Evolutionary conservation across 805 yeast genomes (phyloP), one percentile per base, ranked within the genome.

Genomic region (Maudiozyma serrabonitensis): DNA sequence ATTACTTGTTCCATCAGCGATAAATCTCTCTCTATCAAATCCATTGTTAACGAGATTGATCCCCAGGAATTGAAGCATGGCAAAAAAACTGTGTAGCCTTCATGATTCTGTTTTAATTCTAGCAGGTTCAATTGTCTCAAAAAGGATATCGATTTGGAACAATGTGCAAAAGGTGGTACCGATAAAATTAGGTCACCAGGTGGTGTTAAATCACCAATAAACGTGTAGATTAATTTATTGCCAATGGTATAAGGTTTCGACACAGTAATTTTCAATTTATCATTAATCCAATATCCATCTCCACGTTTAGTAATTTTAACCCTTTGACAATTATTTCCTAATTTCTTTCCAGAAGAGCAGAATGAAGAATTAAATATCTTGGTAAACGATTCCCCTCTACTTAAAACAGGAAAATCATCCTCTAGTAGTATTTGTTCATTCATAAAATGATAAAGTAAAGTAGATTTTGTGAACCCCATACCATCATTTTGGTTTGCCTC

Each of bases 51-150:
- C 3, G 80, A 85, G 19, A 81, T 70, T 3, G 68, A 63, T 21
- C 75, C 73, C 95, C 96, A 89, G 0, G 90, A 76, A 41, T 73
- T 69, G 31, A 84, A 80, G 50, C 89, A 82, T 0, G 98, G 98
- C 28, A 90, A 68, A 47, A 90, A 77, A 0, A 83, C 67, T 0
- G 96, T 79, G 68, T 88, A 87, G 0, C 95, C 95, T 19, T 69
- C 58, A 19, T 69, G 64, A 50, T 82, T 83, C 4, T 73, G 74
- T 12, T 74, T 68, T 41, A 84, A 70, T 50, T 76, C 75, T 21
- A 79, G 66, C 32, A 87, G 62, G 8, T 72, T 74, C 41, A 79
- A 71, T 15, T 74, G 66, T 45, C 76, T 73, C 51, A 90, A 63
- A 55, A 78, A 79, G 16, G 73, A 68, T 44, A 88, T 59, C 0